A percentile compares a stretch with the other conserved stretches of the same genome.
These are phyloP conservation scores for Calonectria ilicicola DNA, from an alignment of 2,329 filamentous ascomycete species.

Conservation along the genomic window DNA sequence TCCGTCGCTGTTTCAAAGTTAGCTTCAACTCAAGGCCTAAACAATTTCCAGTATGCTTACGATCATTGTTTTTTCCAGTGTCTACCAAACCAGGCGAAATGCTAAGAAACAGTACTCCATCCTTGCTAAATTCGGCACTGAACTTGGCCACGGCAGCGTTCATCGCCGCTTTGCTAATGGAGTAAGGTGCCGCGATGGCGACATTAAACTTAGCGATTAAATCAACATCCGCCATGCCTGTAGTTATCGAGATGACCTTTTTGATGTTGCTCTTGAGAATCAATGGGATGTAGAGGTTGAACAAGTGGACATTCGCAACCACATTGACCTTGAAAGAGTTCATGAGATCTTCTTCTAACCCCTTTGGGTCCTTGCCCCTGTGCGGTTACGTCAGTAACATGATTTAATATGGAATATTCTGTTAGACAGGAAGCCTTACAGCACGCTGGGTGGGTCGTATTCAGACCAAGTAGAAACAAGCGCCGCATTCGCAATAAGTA, in stretches of 20 bases:
- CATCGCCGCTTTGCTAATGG: slow-evolving; percentile 62
- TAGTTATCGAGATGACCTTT: slow-evolving; percentile 66
- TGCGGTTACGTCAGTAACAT: neutral
- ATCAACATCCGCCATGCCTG: slow-evolving; percentile 60
- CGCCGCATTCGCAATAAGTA: slow-evolving; percentile 64
- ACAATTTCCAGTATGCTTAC: slow-evolving; percentile 29
- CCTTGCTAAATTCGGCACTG: slow-evolving; percentile 58
- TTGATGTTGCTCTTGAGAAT: slow-evolving; percentile 62
- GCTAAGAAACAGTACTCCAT: slow-evolving; percentile 65
- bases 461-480: slow-evolving; percentile 45
- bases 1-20: slow-evolving; percentile 30
- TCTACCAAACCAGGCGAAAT: slow-evolving; percentile 65
- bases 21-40: neutral
- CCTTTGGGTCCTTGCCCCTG: slow-evolving; percentile 28
- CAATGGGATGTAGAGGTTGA: slow-evolving; percentile 65
- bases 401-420: too few relatives aligned
- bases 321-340: slow-evolving; percentile 60
- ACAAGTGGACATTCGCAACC: slow-evolving; percentile 63
- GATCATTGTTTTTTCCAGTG: slow-evolving; percentile 46
- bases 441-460: slow-evolving; percentile 19
- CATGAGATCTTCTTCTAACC: slow-evolving; percentile 31
- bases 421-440: slow-evolving; percentile 28
- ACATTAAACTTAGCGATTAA: slow-evolving; percentile 53
- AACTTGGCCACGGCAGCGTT: slow-evolving; percentile 68
- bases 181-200: slow-evolving; percentile 53